These are phyloP conservation scores for Magnusiomyces ingens DNA, from an alignment of 1,139 yeast species.

Conservation along the genomic window DNA sequence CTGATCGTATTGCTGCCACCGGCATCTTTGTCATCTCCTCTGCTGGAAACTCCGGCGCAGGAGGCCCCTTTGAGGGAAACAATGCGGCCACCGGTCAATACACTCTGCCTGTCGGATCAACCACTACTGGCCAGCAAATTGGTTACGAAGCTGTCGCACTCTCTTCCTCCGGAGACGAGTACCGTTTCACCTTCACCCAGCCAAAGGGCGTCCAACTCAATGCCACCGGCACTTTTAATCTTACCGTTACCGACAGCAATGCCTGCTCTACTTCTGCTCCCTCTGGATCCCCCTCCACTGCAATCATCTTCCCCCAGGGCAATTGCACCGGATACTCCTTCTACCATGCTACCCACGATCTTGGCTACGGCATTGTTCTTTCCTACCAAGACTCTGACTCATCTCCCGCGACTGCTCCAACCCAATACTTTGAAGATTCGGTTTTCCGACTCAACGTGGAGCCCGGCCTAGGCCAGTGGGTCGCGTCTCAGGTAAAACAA, in stretches of 20 bases:
- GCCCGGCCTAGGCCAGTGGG: constrained; percentile 14
- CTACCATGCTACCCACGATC: constrained; percentile 9
- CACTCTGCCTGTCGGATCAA: constrained; percentile 14
- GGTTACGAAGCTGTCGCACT: constrained; percentile 4
- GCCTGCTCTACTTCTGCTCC: constrained; percentile 4
- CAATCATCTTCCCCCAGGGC: constrained; percentile 5
- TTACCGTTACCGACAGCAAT: constrained; percentile 1
- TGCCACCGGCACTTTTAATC: background rate
- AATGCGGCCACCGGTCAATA: constrained; percentile 14
- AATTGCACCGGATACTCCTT: constrained; percentile 9
- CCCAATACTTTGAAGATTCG: constrained; percentile 3
- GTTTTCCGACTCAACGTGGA: constrained; percentile 9
- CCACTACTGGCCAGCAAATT: constrained; percentile 8
- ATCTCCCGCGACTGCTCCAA: background rate
- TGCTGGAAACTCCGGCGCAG: constrained; percentile 18
- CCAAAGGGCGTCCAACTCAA: constrained; percentile 7
- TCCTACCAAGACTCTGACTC: constrained; percentile 2
- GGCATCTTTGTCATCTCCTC: constrained; percentile 19
- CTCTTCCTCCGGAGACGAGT: constrained; percentile 1
- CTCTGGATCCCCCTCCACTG: background rate
- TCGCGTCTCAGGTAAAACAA: background rate
- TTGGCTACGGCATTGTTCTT: constrained; percentile 9
- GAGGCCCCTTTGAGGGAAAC: constrained; percentile 12
- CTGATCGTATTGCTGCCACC: constrained; percentile 14
- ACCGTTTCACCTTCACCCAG: constrained; percentile 8